These are phyloP conservation scores for Garcia nutans DNA, from an alignment of 345 rosid species.

Conservation along the genomic window DNA sequence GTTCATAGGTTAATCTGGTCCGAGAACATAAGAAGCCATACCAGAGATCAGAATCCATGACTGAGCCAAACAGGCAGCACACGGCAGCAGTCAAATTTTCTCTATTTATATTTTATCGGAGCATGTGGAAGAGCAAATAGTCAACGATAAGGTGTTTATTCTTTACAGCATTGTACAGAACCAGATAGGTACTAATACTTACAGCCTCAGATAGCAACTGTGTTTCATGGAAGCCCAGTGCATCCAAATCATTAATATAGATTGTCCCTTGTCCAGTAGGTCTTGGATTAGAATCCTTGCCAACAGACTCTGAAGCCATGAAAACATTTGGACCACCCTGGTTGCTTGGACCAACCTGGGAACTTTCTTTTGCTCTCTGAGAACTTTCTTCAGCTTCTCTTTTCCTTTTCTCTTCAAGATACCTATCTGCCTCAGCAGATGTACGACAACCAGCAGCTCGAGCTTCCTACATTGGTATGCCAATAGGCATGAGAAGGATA, in stretches of 20 bases:
- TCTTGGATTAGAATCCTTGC: slow-evolving; percentile 42
- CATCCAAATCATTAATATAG: slow-evolving; percentile 55
- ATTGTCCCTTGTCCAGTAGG: slow-evolving; percentile 44
- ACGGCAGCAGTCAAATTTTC: background rate
- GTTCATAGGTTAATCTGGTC: background rate
- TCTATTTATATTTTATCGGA: background rate
- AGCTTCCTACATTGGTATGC: slow-evolving; percentile 63
- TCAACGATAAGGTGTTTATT: background rate
- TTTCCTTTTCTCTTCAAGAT: slow-evolving; percentile 60
- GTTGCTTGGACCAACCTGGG: slow-evolving; percentile 48
- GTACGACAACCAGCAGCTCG: slow-evolving; percentile 86
- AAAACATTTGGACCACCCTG: slow-evolving; percentile 44
- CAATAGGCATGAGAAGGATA: slow-evolving; percentile 16
- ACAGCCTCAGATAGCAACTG: slow-evolving; percentile 84
- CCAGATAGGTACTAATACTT: slow-evolving; percentile 26
- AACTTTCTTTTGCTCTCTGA: slow-evolving; percentile 63
- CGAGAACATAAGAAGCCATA: background rate
- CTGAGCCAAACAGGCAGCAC: background rate
- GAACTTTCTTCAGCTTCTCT: slow-evolving; percentile 76
- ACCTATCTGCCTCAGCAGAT: slow-evolving; percentile 76
- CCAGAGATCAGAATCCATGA: background rate
- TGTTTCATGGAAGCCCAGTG: slow-evolving; percentile 54
- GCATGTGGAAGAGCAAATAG: background rate
- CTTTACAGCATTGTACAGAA: background rate
- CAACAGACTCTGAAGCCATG: slow-evolving; percentile 39